A percentile compares a stretch with the other conserved stretches of the same genome.
These are phyloP conservation scores for Penicillium bovifimosum DNA, from an alignment of 495 filamentous ascomycete genomes.

Conservation along the genomic window DNA sequence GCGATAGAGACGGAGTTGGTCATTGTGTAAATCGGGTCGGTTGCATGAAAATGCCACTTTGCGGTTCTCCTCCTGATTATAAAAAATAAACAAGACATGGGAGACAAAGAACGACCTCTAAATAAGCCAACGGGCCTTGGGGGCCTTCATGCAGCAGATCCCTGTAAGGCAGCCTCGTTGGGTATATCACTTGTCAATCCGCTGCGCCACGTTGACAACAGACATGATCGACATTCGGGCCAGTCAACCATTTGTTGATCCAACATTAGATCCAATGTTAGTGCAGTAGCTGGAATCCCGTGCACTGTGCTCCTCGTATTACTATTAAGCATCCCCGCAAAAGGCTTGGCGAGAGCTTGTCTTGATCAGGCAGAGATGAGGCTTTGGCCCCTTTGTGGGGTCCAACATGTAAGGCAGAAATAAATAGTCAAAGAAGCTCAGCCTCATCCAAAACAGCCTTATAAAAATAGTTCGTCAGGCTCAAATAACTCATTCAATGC, in stretches of 20 bases:
- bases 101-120: background rate
- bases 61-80: background rate
- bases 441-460: background rate
- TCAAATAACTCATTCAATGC: background rate
- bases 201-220: background rate
- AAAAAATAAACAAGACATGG: background rate
- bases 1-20: slow-evolving; percentile 26
- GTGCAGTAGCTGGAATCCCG: background rate
- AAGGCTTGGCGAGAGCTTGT: background rate
- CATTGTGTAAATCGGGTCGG: background rate
- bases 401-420: background rate
- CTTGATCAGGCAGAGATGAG: background rate
- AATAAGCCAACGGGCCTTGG: background rate
- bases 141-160: slow-evolving; percentile 7
- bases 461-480: background rate
- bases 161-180: background rate
- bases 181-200: background rate
- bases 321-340: background rate
- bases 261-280: too few relatives aligned
- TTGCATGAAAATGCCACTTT: background rate
- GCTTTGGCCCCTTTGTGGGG: background rate
- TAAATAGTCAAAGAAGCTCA: background rate
- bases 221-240: background rate
- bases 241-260: too few relatives aligned
- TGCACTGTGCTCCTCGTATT: background rate